Evolutionary conservation across 148 eudicot species (phyloP), one percentile per base, ranked within the genome.

Genomic region (Rheum nobile): DNA sequence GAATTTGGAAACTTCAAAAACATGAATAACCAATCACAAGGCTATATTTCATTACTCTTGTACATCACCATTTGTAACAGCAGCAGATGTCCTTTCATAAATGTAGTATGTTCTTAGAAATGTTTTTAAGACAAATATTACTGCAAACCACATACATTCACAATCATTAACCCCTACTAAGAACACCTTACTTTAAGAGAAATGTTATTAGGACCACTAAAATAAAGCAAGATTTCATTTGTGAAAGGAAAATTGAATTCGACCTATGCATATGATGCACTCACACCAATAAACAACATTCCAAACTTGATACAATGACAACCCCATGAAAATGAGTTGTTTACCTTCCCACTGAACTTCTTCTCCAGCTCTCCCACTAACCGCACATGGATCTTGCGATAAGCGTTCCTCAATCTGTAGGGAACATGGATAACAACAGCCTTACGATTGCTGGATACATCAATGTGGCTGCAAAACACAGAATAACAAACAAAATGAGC

Each of bases 331-430:
- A 41, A 2, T 14, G n/a, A 16, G 39, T 16, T 14, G 22, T 31
- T 31, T 82, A 92, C 98, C 98, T 90, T 92, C 61, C 97, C 96
- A 72, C 97, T 92, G 86, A 92, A 92, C 86, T 92, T 90, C 84
- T 92, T 92, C 80, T 92, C 97, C 24, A 92, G 97, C 77, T 92
- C 97, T 43, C 96, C 85, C 21, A 88, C 91, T 71, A 92, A 85
- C 82, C 81, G 80, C 17, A 76, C 78, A 42, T 92, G 96, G 73
- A 92, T 85, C 83, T 92, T 92, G 77, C 96, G 97, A 81, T 86
- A 92, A 71, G 88, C 81, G 48, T 90, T 92, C 80, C 93, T 90
- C 79, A 90, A 55, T 81, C 97, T 86, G 80, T 83, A 90, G 28
- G 97, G 97, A 4, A 88, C 96, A 78, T 90, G 91, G 76, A 92